phyloP scores from a whole-genome alignment of 2,329 filamentous ascomycete species.

The Incumbomyces delicatus region DNA sequence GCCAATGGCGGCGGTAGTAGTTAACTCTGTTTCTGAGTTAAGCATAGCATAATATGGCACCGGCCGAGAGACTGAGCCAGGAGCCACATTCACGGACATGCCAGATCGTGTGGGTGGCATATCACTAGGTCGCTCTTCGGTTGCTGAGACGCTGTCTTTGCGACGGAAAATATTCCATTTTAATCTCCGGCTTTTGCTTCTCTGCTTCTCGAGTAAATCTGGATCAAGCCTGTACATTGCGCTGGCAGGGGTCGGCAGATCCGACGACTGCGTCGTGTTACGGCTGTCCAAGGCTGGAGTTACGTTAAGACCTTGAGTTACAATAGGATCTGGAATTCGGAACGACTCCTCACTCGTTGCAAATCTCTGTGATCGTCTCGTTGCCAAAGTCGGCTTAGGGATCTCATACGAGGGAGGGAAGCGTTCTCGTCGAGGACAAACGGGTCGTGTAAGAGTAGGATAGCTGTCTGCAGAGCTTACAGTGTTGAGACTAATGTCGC shows the following conservation, averaged over 20 bases:
- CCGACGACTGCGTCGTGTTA: constrained; percentile 16
- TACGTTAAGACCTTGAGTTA: constrained; percentile 12
- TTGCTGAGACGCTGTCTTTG: constrained; percentile 15
- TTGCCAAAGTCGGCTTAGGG: constrained; percentile 11
- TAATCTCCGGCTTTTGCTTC: constrained; percentile 15
- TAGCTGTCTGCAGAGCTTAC: constrained; percentile 1
- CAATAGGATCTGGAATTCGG: constrained; percentile 16
- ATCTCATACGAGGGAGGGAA: not conserved
- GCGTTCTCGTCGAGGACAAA: not conserved
- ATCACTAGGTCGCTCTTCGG: constrained; percentile 19
- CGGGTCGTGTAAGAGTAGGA: not conserved
- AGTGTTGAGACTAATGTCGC: constrained; percentile 2
- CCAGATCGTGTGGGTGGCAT: constrained; percentile 20
- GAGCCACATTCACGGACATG: constrained; percentile 32
- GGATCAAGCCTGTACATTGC: constrained; percentile 11
- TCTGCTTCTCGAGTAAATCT: constrained; percentile 6
- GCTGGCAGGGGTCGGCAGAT: constrained; percentile 7
- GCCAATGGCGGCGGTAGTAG: constrained; percentile 37
- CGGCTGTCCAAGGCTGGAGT: constrained; percentile 14
- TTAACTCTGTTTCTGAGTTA: constrained; percentile 33
- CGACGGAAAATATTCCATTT: constrained; percentile 54
- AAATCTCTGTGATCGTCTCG: constrained; percentile 18
- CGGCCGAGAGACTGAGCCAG: constrained; percentile 31
- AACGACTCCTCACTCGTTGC: constrained; percentile 11
- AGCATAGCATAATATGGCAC: constrained; percentile 51